Conservation (phyloP, 257 asterid species). For the Solanum arcanum region DNA sequence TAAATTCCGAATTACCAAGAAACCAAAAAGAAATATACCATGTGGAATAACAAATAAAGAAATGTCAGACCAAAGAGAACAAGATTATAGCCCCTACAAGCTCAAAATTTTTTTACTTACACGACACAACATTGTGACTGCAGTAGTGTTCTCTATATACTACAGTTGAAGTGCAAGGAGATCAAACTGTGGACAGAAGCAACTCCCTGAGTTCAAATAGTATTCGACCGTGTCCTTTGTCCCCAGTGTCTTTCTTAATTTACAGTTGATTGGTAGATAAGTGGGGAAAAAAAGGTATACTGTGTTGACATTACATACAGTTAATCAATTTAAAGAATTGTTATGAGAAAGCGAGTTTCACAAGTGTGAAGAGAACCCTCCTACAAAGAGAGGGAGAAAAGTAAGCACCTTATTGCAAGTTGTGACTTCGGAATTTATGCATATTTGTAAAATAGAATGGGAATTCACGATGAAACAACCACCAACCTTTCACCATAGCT, state of each 20-base stretch:
- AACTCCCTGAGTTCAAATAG: neutral
- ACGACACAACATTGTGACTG: neutral
- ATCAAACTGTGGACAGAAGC: neutral
- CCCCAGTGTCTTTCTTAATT: neutral
- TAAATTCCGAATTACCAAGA: neutral
- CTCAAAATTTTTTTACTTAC: neutral
- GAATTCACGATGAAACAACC: neutral
- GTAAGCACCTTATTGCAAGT: neutral
- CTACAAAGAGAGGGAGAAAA: conserved; percentile 1
- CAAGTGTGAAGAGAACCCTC: conserved; percentile 32
- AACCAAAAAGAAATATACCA: neutral
- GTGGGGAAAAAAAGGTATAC: conserved; percentile 12
- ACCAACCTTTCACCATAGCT: neutral
- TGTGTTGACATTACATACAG: conserved; percentile 35
- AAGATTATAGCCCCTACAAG: neutral
- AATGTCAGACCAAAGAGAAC: neutral
- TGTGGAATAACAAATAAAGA: neutral
- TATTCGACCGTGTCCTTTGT: conserved; percentile 2
- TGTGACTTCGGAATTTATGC: conserved; percentile 2
- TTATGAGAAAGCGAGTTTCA: conserved; percentile 21
- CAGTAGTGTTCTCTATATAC: conserved; percentile 7
- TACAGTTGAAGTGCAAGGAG: neutral
- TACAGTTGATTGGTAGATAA: conserved; percentile 1
- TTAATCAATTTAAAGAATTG: conserved; percentile 44
- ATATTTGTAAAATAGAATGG: neutral